Base-by-base conservation (phyloP, 169 alveolate species). In the Plasmodium billcollinsi region DNA sequence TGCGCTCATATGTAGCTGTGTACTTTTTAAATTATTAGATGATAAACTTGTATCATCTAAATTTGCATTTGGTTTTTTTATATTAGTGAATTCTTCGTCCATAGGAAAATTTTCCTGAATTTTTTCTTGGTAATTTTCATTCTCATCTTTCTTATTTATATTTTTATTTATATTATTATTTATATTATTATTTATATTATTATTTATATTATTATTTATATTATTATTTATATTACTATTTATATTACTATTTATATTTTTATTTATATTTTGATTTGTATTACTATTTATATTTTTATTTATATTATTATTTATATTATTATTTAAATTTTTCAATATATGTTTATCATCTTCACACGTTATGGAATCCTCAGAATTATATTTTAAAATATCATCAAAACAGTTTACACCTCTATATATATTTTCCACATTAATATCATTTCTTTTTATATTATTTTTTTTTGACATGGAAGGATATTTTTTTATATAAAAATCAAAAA, bases 1-100 rank as follows among this genome's bases (percentile, higher is more conserved):
- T n/a, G 76, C 15, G 29, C 78, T 76, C 24, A 3, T 45, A 76
- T 50, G 71, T 49, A 76, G 54, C 4, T 76, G 89, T n/a, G 76
- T 65, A 21, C 74, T 76, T 65, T 76, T 76, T 14, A 76, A 26
- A 65, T 65, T 54, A 50, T 76, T 63, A 2, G 89, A 65, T 12
- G 39, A 11, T 76, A 76, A 14, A 49, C 73, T 29, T 29, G 54
- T 49, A 3, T 47, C 26, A 39, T 76, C 89, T 76, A 65, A 9
- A 72, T 72, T 72, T 21, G 39, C 21, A 9, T 62, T 61, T 62
- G 12, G 43, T 14, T 63, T 63, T 49, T 29, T 56, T 63, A 12
- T 59, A 49, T 47, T 18, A 11, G n/a, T 26, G 58, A 65, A 29
- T 26, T 70, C 50, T 15, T 70, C 50, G 11, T 47, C 63, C 63